Base-by-base conservation (phyloP, 345 rosid species). In the Hypericum perforatum region DNA sequence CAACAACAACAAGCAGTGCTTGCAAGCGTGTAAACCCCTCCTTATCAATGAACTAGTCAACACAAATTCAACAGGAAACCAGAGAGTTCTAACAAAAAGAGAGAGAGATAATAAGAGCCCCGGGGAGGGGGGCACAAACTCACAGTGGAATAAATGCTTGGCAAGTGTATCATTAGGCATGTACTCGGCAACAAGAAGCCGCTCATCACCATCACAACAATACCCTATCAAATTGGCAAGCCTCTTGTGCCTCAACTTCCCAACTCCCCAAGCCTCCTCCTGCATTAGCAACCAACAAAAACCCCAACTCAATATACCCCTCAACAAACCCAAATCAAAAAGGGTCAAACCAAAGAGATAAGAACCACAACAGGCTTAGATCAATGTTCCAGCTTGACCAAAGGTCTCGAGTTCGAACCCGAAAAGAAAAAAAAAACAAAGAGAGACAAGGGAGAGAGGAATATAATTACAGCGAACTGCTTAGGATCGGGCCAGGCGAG, bases 81-180 rank as follows among this genome's bases (percentile, higher is more conserved):
- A 22, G 32, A 22, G 32, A 22, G 32, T 22, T 22, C 32, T 22
- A 22, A 4, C 32, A 22, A 22, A 22, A 4, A 22, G 32, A 22
- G 32, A 4, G 32, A 4, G 43, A 40, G 22, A 15, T 44, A 39
- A 15, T 5, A 58, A 8, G 37, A 37, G 32, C 12, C 11, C 42
- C 42, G 22, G 7, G 9, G 16, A 4, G 37, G 39, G 47, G 45
- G 6, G 45, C 44, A 4, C 32, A 22, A 11, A 66, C 83, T 40
- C 62, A 94, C 99, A 84, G 65, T 89, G 97, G 45, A 94, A 94
- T 60, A 94, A 77, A 79, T 86, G 97, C 78, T 89, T 94, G 39
- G 99, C 82, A 43, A 94, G 91, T 51, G 95, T 94, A 64, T 94
- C 97, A 65, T 94, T 89, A 48, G 97, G 86, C 99, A 94, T 86